phyloP scores from a whole-genome alignment of 2,329 filamentous ascomycete genomes.

The Phaeosphaeriaceae sp. region DNA sequence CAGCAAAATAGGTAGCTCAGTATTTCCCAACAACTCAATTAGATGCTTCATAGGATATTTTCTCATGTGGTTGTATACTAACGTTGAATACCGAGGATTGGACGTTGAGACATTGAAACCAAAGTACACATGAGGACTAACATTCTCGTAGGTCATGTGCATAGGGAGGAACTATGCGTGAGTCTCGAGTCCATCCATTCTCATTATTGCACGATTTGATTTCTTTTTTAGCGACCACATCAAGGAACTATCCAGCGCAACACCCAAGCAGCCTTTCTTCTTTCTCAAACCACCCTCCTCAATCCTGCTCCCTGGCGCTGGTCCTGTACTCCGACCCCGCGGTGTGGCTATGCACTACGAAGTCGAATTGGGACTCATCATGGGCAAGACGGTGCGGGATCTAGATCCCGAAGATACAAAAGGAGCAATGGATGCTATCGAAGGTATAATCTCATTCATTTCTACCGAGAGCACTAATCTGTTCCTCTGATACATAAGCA shows the following conservation, averaged over 20 bases:
- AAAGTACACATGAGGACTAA: constrained; percentile 9
- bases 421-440: constrained; percentile 81
- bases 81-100: too few relatives aligned
- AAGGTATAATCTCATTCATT: constrained; percentile 60
- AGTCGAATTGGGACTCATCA: constrained; percentile 88
- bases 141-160: constrained; percentile 72
- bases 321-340: constrained; percentile 79
- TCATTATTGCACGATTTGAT: neutral
- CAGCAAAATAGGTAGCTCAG: neutral
- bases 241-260: constrained; percentile 83
- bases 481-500: neutral
- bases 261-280: constrained; percentile 96
- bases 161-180: constrained; percentile 97
- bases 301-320: constrained; percentile 78
- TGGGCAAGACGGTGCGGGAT: constrained; percentile 81
- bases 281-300: constrained; percentile 94
- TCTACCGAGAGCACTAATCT: neutral
- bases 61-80: too few relatives aligned
- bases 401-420: constrained; percentile 74
- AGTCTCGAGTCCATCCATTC: constrained; percentile 45
- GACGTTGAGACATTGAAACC: neutral
- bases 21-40: neutral
- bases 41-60: too few relatives aligned
- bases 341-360: constrained; percentile 92
- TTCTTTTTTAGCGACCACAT: constrained; percentile 76